Evolutionary conservation across 345 rosid species (phyloP).

Genomic region (Acer negundo): DNA sequence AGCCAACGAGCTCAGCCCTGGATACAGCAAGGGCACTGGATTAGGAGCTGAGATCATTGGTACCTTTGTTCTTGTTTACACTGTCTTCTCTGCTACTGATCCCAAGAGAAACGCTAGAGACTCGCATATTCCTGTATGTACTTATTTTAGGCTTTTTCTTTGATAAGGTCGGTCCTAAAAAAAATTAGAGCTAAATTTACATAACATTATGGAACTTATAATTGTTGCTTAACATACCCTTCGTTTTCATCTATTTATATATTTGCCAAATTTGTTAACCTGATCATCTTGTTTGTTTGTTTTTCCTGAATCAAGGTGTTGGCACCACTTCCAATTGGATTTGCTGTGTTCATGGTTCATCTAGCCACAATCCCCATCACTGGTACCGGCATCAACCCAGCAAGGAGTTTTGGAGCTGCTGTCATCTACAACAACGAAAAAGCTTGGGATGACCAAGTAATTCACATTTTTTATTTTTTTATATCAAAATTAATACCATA

Average conservation of each 20-base stretch:
- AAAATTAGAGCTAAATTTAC: too few species aligned
- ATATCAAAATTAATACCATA: too few species aligned
- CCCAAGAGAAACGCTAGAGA: constrained; percentile 78
- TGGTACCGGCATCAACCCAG: constrained; percentile 96
- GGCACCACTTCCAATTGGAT: constrained; percentile 97
- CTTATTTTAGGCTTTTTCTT: too few species aligned
- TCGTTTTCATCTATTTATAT: too few species aligned
- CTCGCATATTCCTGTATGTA: constrained; percentile 74
- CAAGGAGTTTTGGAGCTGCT: constrained; percentile 97
- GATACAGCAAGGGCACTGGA: constrained; percentile 64
- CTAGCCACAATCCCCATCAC: constrained; percentile 90
- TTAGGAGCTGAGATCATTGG: constrained; percentile 81
- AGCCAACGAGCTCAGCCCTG: constrained; percentile 44
- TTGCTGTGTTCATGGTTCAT: constrained; percentile 97
- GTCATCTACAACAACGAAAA: constrained; percentile 73
- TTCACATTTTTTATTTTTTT: too few species aligned
- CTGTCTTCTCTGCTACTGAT: constrained; percentile 81
- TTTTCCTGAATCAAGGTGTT: constrained; percentile 48
- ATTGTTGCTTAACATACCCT: too few species aligned
- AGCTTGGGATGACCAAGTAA: constrained; percentile 95
- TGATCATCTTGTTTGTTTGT: neutral
- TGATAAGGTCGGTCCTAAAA: too few species aligned
- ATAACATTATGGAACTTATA: too few species aligned
- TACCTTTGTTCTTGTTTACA: constrained; percentile 76
- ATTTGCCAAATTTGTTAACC: too few species aligned